Evolutionary conservation across 2,329 filamentous ascomycete genomes (phyloP).

Genomic region (Dactylellina haptotyla): DNA sequence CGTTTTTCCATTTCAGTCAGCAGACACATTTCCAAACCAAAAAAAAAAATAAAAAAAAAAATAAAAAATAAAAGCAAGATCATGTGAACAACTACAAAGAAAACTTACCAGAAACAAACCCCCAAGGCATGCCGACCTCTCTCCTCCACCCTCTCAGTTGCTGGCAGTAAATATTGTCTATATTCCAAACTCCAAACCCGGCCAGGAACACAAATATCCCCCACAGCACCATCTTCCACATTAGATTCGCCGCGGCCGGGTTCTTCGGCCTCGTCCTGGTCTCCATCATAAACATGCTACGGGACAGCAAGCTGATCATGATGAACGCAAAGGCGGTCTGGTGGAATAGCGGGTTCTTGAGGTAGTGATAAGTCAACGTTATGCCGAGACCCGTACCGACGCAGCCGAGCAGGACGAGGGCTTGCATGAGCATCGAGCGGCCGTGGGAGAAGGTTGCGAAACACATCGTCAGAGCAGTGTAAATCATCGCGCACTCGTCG

Average conservation of each 20-base stretch:
- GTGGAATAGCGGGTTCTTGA: conserved; percentile 84
- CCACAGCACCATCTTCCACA: conserved; percentile 79
- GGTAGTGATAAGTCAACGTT: conserved; percentile 81
- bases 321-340: conserved; percentile 80
- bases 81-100: too few species aligned
- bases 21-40: not conserved
- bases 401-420: conserved; percentile 66
- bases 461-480: conserved; percentile 69
- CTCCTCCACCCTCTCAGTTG: conserved; percentile 73
- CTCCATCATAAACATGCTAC: conserved; percentile 82
- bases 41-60: too few species aligned
- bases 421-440: conserved; percentile 66
- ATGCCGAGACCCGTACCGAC: conserved; percentile 72
- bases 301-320: conserved; percentile 75
- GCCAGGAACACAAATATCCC: conserved; percentile 77
- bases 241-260: conserved; percentile 69
- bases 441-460: conserved; percentile 78
- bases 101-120: conserved; percentile 69
- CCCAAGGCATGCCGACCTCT: conserved; percentile 79
- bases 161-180: conserved; percentile 81
- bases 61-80: too few species aligned
- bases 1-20: not conserved
- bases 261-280: conserved; percentile 65
- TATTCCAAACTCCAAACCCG: conserved; percentile 79
- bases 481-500: conserved; percentile 71